A percentile compares a stretch with the other conserved stretches of the same genome.
Conservation (phyloP, 2,329 filamentous ascomycete genomes). For the Zymoseptoria tritici region DNA sequence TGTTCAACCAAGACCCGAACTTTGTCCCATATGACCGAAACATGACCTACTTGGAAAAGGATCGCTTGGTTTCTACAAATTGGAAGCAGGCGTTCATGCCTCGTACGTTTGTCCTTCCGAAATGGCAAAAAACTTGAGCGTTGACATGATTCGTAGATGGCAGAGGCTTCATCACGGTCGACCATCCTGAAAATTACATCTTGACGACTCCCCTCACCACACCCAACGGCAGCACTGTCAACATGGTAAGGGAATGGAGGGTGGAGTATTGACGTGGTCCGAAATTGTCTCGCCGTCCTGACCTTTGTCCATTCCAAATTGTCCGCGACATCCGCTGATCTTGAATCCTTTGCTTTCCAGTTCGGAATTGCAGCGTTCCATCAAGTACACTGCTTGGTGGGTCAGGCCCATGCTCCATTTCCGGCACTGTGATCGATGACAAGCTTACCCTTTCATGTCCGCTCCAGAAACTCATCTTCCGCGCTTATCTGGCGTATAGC, state of each 20-base stretch:
- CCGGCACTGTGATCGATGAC: not conserved
- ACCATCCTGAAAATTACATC: slow-evolving; percentile 10
- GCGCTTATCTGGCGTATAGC: slow-evolving; percentile 5
- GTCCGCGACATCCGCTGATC: too few species aligned
- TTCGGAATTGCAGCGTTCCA: slow-evolving; percentile 24
- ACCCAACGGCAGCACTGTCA: not conserved
- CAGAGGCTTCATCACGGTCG: not conserved
- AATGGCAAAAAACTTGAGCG: not conserved
- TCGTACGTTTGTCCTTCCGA: not conserved
- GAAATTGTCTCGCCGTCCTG: too few species aligned
- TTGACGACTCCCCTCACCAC: not conserved
- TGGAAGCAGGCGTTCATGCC: not conserved
- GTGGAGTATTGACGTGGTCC: too few species aligned
- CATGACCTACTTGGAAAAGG: not conserved
- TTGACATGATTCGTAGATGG: not conserved
- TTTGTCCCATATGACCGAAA: not conserved
- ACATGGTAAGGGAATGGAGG: not conserved
- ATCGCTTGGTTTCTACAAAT: not conserved
- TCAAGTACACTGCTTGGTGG: slow-evolving; percentile 24
- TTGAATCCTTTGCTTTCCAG: too few species aligned
- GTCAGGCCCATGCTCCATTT: not conserved
- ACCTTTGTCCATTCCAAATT: too few species aligned
- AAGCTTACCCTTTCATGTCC: not conserved
- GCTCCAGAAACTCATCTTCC: slow-evolving; percentile 1
- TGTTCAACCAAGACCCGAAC: not conserved